These are phyloP conservation scores for Cryphonectria naterciae DNA, from an alignment of 2,329 filamentous ascomycete genomes.

Conservation along the genomic window DNA sequence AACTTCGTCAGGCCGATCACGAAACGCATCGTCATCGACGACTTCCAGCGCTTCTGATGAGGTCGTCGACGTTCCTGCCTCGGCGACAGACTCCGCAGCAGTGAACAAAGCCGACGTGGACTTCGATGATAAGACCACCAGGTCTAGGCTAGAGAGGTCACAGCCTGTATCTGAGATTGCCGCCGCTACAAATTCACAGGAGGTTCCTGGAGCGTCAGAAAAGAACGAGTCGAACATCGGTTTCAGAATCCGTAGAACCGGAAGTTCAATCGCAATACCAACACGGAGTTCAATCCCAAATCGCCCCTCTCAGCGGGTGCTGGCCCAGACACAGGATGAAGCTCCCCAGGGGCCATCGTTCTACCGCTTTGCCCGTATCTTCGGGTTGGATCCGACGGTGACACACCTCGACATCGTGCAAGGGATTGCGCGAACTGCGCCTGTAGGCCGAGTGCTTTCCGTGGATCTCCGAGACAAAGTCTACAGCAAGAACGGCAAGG, in stretches of 20 bases:
- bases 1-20: background rate
- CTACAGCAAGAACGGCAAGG: background rate
- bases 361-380: slow-evolving; percentile 9
- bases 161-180: no score
- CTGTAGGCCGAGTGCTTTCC: slow-evolving; percentile 12
- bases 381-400: background rate
- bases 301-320: background rate
- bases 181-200: background rate
- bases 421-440: slow-evolving; percentile 6
- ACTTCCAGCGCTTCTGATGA: background rate
- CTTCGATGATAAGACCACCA: background rate
- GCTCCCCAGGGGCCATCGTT: background rate
- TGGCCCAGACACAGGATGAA: background rate
- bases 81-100: background rate
- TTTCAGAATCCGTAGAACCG: background rate
- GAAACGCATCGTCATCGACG: slow-evolving; percentile 3
- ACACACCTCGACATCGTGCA: slow-evolving; percentile 11
- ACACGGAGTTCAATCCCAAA: no score
- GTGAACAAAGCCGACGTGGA: background rate
- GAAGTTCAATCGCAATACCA: background rate
- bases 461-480: background rate
- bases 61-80: background rate
- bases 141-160: background rate
- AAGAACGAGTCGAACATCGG: background rate
- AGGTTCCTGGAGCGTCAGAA: background rate